phyloP scores from a whole-genome alignment of 164 flowering plant species.

The Vitis rotundifolia region DNA sequence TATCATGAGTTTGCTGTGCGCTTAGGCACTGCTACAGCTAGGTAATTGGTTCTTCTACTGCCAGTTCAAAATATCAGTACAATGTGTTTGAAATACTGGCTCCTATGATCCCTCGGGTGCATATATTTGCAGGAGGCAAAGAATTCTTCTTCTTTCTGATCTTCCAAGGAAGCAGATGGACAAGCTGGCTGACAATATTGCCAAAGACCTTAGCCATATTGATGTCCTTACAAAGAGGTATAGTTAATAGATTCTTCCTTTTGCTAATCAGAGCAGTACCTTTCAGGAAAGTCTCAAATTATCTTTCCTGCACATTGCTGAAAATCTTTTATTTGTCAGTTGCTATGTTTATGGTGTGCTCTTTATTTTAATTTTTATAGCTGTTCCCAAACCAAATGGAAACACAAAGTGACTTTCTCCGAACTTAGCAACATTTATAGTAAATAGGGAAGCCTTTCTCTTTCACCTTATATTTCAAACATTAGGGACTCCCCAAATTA shows the following conservation, averaged over 20 bases:
- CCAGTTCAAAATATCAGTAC: background rate
- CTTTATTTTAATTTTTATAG: background rate
- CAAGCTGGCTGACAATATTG: constrained; percentile 68
- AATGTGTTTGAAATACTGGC: constrained; percentile 6
- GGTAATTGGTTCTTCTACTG: constrained; percentile 48
- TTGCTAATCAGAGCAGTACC: background rate
- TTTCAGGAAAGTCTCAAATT: background rate
- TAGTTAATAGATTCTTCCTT: background rate
- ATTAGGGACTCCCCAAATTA: background rate
- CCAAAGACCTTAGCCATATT: constrained; percentile 87
- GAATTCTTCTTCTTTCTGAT: constrained; percentile 93
- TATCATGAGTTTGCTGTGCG: constrained; percentile 93
- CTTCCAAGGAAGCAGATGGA: constrained; percentile 96
- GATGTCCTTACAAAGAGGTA: constrained; percentile 93
- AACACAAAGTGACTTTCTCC: background rate
- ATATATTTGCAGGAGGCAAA: constrained; percentile 69
- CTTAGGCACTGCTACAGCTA: constrained; percentile 90
- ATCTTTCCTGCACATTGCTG: too few species aligned
- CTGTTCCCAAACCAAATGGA: background rate
- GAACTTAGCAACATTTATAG: background rate
- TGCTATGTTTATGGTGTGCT: background rate
- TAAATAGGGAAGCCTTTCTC: background rate
- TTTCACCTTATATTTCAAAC: background rate
- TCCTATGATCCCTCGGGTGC: constrained; percentile 8
- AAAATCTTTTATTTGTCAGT: background rate